Evolutionary conservation across 192 early-diverging fungal genomes (phyloP).

Genomic region (Coemansia sp.): DNA sequence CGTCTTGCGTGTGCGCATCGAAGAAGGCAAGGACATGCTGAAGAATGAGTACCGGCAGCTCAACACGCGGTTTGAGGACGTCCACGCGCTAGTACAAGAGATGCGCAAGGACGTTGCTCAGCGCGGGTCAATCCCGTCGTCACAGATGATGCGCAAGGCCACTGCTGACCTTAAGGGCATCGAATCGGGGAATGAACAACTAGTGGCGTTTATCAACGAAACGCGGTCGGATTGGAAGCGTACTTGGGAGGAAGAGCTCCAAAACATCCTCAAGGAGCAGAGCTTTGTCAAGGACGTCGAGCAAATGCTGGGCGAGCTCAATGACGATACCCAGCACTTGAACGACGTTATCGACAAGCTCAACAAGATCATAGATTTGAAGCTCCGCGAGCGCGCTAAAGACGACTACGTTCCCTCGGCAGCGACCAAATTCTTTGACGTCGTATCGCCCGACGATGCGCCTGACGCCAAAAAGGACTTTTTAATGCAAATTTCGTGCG

Average conservation of each 20-base stretch:
- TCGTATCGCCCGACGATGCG: conserved; percentile 62
- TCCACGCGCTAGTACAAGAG: conserved; percentile 69
- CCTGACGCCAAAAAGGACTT: conserved; percentile 67
- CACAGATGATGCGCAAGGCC: conserved; percentile 58
- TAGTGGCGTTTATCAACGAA: conserved; percentile 62
- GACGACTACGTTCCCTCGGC: conserved; percentile 29
- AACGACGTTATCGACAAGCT: conserved; percentile 63
- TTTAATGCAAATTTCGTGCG: conserved; percentile 67
- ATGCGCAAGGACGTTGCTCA: conserved; percentile 74
- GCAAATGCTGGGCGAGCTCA: conserved; percentile 66
- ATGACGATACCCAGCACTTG: conserved; percentile 65
- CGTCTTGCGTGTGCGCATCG: conserved; percentile 56
- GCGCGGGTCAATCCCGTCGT: conserved; percentile 65
- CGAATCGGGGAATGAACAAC: conserved; percentile 54
- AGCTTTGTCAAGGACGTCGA: conserved; percentile 79
- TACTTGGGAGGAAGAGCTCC: conserved; percentile 83
- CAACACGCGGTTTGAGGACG: conserved; percentile 63
- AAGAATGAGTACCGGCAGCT: conserved; percentile 52
- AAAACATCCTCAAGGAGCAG: conserved; percentile 80
- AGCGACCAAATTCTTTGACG: conserved; percentile 52
- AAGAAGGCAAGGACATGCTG: conserved; percentile 58
- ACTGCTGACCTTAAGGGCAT: conserved; percentile 58
- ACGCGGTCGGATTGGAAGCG: conserved; percentile 76
- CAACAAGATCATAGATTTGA: conserved; percentile 63
- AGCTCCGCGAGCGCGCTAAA: conserved; percentile 53